Percentiles rank a stretch among this genome's conserved stretches.
These are phyloP conservation scores for Lactarius deliciosus DNA, from an alignment of 768 basidiomycete genomes.

Conservation along the genomic window DNA sequence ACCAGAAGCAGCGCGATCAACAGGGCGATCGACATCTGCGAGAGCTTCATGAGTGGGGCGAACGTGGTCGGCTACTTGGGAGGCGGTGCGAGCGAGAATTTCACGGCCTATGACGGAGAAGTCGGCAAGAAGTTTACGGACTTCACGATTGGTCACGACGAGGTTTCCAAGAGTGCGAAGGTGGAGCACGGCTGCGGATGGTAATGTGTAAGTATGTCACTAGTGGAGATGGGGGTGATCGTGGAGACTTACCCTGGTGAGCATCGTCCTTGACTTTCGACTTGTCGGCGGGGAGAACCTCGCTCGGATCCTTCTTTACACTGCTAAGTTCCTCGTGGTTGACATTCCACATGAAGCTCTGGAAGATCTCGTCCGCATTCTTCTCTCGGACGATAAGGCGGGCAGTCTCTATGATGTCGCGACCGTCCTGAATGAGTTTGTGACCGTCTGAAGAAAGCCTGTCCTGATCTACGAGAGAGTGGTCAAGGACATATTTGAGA, in stretches of 20 bases:
- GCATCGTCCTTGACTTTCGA: conserved; percentile 57
- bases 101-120: conserved; percentile 79
- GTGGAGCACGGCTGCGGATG: conserved; percentile 64
- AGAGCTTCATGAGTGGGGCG: conserved; percentile 66
- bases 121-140: conserved; percentile 84
- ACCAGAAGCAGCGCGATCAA: conserved; percentile 46
- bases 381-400: conserved; percentile 74
- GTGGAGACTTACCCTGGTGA: conserved; percentile 53
- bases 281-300: conserved; percentile 49
- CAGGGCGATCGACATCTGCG: conserved; percentile 64
- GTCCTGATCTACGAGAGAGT: conserved; percentile 57
- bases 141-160: conserved; percentile 90
- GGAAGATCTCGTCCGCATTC: conserved; percentile 89
- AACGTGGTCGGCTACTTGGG: conserved; percentile 66
- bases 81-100: conserved; percentile 70
- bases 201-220: neutral
- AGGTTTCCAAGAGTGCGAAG: conserved; percentile 85
- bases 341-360: conserved; percentile 87
- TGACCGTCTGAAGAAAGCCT: conserved; percentile 76
- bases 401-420: conserved; percentile 75
- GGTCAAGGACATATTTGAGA: conserved; percentile 60
- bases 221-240: neutral
- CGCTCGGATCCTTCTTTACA: conserved; percentile 44
- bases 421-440: conserved; percentile 72
- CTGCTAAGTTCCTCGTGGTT: conserved; percentile 49